A percentile compares a stretch with the other conserved stretches of the same genome.
These are phyloP conservation scores for Cutaneotrichosporon sp. DNA, from an alignment of 1,284 basidiomycete genomes.

Conservation along the genomic window DNA sequence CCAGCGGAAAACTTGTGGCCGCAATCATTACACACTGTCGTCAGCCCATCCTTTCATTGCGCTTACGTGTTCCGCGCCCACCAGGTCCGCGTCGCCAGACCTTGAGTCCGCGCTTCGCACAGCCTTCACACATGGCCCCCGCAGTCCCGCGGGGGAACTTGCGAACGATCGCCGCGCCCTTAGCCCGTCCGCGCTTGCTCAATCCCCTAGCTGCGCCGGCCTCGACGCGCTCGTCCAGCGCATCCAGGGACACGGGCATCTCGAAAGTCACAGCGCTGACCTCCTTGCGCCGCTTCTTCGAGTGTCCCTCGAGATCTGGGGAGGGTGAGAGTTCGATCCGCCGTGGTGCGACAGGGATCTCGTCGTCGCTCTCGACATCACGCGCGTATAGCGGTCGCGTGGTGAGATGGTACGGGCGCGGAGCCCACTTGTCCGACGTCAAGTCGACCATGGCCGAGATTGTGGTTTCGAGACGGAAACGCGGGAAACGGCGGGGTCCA, in stretches of 20 bases:
- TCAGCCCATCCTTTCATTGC: slow-evolving; percentile 6
- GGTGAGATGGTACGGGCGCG: slow-evolving; percentile 42
- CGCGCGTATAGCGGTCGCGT: slow-evolving; percentile 42
- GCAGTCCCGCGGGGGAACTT: slow-evolving; percentile 22
- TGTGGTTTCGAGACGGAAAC: slow-evolving; percentile 28
- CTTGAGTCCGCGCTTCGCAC: slow-evolving; percentile 35
- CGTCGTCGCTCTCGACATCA: slow-evolving; percentile 22
- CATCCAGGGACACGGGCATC: slow-evolving; percentile 46
- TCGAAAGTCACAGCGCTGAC: slow-evolving; percentile 45
- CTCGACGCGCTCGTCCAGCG: slow-evolving; percentile 46
- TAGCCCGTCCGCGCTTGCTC: slow-evolving; percentile 8
- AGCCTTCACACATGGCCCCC: slow-evolving; percentile 44
- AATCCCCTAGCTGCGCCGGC: slow-evolving; percentile 29
- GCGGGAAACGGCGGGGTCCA: slow-evolving; percentile 31
- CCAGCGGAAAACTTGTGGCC: slow-evolving; percentile 43
- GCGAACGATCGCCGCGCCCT: slow-evolving; percentile 17
- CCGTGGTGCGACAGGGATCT: background rate
- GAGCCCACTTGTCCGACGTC: slow-evolving; percentile 41
- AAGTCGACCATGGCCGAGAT: slow-evolving; percentile 34
- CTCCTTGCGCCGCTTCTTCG: slow-evolving; percentile 26
- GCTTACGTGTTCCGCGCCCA: slow-evolving; percentile 43
- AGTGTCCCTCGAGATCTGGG: slow-evolving; percentile 11
- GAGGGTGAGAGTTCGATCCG: slow-evolving; percentile 24
- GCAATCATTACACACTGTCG: slow-evolving; percentile 45
- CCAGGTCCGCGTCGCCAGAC: slow-evolving; percentile 48